A percentile compares a stretch with the other conserved stretches of the same genome.
Evolutionary conservation across 1,284 basidiomycete genomes (phyloP).

Genomic region (Cutaneotrichosporon mucoides): DNA sequence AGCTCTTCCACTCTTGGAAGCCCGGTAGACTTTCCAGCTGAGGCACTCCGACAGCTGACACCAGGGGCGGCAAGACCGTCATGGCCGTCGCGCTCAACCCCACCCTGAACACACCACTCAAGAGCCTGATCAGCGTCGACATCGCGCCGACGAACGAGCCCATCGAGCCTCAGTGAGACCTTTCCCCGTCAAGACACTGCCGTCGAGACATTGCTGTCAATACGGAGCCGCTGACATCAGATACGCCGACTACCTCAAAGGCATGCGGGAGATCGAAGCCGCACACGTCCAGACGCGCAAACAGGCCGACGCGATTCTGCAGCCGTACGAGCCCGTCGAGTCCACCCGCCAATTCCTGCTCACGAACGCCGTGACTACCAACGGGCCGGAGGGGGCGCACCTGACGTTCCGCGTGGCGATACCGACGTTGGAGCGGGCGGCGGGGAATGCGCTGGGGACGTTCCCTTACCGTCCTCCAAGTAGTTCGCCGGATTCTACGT

Average conservation of each 20-base stretch:
- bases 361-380: slow-evolving; percentile 51
- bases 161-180: slow-evolving; percentile 52
- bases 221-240: slow-evolving; percentile 10
- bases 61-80: slow-evolving; percentile 55
- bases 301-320: slow-evolving; percentile 54
- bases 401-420: slow-evolving; percentile 55
- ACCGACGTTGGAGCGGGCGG: slow-evolving; percentile 48
- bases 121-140: slow-evolving; percentile 54
- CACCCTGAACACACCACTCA: slow-evolving; percentile 41
- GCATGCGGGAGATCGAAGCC: slow-evolving; percentile 52
- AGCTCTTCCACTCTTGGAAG: no score
- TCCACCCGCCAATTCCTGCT: slow-evolving; percentile 55
- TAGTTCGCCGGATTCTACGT: no score
- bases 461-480: no score
- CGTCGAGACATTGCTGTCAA: no score
- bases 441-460: slow-evolving; percentile 53
- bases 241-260: slow-evolving; percentile 48
- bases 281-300: slow-evolving; percentile 48
- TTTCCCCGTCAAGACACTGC: no score
- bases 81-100: slow-evolving; percentile 53
- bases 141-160: slow-evolving; percentile 54
- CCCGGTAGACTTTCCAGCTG: no score
- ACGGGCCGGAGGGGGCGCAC: slow-evolving; percentile 18
- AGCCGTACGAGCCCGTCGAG: slow-evolving; percentile 50
- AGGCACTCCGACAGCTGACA: no score